These are phyloP conservation scores for Populus pruinosa DNA, from an alignment of 345 rosid genomes.

Conservation along the genomic window DNA sequence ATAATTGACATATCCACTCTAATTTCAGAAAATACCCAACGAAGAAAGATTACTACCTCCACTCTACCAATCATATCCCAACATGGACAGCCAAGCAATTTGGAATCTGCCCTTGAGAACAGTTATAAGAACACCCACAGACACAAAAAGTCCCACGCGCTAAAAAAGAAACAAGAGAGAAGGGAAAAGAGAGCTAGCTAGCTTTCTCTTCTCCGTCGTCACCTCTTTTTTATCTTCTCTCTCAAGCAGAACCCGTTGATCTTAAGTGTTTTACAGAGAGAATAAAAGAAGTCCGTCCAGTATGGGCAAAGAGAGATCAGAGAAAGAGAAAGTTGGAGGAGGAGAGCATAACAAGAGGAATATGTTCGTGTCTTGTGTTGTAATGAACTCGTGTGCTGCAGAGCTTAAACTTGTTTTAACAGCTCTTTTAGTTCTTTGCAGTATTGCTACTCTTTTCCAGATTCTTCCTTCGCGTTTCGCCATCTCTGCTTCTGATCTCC, in stretches of 20 bases:
- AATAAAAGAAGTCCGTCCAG: not conserved
- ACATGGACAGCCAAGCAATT: not conserved
- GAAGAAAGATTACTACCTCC: too few species aligned
- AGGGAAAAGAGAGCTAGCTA: not conserved
- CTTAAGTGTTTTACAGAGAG: too few species aligned
- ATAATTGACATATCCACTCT: too few species aligned
- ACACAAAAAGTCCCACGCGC: not conserved
- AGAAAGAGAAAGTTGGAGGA: constrained; percentile 16
- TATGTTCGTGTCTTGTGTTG: constrained; percentile 46
- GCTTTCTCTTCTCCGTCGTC: not conserved
- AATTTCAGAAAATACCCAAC: too few species aligned
- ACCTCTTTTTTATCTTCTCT: not conserved
- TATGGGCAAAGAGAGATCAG: not conserved
- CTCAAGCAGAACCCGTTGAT: not conserved
- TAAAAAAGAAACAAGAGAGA: not conserved
- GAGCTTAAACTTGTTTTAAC: constrained; percentile 62
- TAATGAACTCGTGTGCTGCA: constrained; percentile 60
- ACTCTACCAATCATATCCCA: too few species aligned
- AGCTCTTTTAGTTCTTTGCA: constrained; percentile 63
- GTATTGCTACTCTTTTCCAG: constrained; percentile 61
- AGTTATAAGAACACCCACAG: not conserved
- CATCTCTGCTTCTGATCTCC: constrained; percentile 69
- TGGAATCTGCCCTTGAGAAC: not conserved
- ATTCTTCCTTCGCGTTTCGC: constrained; percentile 69
- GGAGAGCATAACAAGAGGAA: constrained; percentile 28